Percentiles rank a stretch among this genome's conserved stretches.
Evolutionary conservation across 2,329 filamentous ascomycete genomes (phyloP).

Genomic region (Zelopaecilomyces penicillatus): DNA sequence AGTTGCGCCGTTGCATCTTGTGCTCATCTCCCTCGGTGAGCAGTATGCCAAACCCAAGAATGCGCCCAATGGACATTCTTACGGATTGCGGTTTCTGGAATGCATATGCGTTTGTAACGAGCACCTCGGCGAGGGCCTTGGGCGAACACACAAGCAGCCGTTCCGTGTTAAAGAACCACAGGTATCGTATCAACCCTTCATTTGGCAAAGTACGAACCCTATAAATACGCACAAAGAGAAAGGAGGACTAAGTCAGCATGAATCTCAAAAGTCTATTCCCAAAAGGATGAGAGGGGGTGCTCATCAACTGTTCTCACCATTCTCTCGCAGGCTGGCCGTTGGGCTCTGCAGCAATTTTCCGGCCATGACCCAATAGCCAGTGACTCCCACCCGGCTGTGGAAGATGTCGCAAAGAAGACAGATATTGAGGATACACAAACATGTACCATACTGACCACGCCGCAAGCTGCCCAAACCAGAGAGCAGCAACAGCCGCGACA

Average conservation of each 20-base stretch:
- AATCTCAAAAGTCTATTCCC: not conserved
- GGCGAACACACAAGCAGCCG: constrained; percentile 53
- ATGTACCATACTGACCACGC: constrained; percentile 32
- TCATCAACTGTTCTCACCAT: constrained; percentile 30
- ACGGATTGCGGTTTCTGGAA: constrained; percentile 56
- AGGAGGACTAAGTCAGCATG: not conserved
- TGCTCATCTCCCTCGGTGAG: constrained; percentile 89
- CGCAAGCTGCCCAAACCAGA: constrained; percentile 28
- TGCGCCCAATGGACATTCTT: constrained; percentile 46
- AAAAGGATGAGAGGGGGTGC: not conserved
- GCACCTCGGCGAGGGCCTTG: constrained; percentile 60
- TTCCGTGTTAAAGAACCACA: constrained; percentile 53
- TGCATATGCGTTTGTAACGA: constrained; percentile 61
- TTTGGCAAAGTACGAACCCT: constrained; percentile 42
- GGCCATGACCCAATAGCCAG: constrained; percentile 41
- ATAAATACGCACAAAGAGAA: not conserved
- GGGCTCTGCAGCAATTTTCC: constrained; percentile 28
- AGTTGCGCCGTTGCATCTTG: constrained; percentile 68
- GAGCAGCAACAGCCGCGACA: constrained; percentile 22
- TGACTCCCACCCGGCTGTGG: constrained; percentile 36
- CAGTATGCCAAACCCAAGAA: constrained; percentile 64
- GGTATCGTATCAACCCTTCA: constrained; percentile 60
- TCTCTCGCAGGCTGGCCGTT: constrained; percentile 37
- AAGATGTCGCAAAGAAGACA: constrained; percentile 42
- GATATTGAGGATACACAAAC: constrained; percentile 39